Percentiles rank a stretch among this genome's conserved stretches.
phyloP scores from a whole-genome alignment of 306 rosid species.

The Calophaca sinica region DNA sequence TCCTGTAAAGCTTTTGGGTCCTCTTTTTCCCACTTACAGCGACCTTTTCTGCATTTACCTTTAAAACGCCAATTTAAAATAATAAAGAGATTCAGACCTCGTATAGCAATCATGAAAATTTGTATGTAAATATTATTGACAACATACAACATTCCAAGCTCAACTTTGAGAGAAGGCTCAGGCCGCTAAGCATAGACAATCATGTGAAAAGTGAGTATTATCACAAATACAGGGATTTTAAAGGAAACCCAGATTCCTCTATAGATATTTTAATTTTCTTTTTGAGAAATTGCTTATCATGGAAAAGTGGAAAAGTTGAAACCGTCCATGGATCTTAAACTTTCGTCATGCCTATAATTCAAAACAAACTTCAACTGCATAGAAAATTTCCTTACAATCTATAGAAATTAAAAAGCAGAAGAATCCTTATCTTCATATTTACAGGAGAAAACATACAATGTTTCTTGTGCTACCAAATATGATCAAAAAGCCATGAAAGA shows the following conservation, averaged over 20 bases:
- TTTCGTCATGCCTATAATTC: constrained; percentile 1
- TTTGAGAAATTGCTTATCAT: constrained; percentile 14
- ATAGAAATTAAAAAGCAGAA: constrained; percentile 15
- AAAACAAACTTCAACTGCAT: constrained; percentile 31
- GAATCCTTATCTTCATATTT: constrained; percentile 23
- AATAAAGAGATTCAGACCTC: constrained; percentile 34
- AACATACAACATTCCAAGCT: constrained; percentile 10
- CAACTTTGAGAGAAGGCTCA: constrained; percentile 15
- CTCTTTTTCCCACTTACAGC: constrained; percentile 95
- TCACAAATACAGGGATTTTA: background rate
- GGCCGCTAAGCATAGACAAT: constrained; percentile 31
- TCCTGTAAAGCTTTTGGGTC: constrained; percentile 90
- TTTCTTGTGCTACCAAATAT: constrained; percentile 26
- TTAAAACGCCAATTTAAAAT: constrained; percentile 42
- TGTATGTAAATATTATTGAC: background rate
- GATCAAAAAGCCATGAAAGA: background rate
- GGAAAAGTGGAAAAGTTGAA: constrained; percentile 17
- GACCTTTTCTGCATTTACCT: constrained; percentile 97
- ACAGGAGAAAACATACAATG: constrained; percentile 7
- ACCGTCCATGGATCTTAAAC: background rate
- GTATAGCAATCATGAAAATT: background rate
- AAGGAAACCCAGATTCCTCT: constrained; percentile 2
- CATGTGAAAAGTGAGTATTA: constrained; percentile 23
- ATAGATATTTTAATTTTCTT: background rate
- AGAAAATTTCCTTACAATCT: background rate